phyloP scores from a whole-genome alignment of 345 rosid genomes.

The Hirschfeldia incana region DNA sequence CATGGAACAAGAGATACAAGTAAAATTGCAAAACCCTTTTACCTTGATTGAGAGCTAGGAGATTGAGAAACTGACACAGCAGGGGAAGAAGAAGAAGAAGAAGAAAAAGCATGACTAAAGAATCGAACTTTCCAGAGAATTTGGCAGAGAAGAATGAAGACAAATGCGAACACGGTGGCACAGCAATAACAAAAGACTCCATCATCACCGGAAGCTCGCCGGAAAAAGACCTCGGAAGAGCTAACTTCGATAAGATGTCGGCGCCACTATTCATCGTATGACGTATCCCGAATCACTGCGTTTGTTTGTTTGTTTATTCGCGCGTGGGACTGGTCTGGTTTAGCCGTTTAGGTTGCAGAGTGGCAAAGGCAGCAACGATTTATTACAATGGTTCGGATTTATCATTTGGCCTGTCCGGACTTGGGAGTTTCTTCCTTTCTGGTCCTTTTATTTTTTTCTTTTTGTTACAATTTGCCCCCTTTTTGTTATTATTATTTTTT shows the following conservation, averaged over 20 bases:
- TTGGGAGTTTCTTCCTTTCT: not conserved
- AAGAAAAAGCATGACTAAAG: not conserved
- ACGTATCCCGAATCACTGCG: not conserved
- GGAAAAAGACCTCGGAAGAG: constrained; percentile 26
- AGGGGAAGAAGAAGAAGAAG: not conserved
- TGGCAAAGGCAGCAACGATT: constrained; percentile 4
- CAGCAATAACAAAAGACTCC: constrained; percentile 27
- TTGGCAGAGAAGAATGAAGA: constrained; percentile 32
- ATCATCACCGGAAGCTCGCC: constrained; percentile 30
- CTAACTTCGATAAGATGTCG: constrained; percentile 11
- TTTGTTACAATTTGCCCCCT: not conserved
- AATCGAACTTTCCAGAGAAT: constrained; percentile 17
- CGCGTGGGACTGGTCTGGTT: constrained; percentile 29
- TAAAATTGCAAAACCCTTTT: constrained; percentile 1
- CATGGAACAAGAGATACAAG: not conserved
- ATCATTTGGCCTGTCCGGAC: not conserved
- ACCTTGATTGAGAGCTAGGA: constrained; percentile 34
- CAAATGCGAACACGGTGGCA: constrained; percentile 28
- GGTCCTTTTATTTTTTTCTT: not conserved
- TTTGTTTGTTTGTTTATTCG: constrained; percentile 9
- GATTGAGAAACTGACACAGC: constrained; percentile 22
- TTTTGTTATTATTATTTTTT: not conserved
- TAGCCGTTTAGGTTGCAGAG: constrained; percentile 20
- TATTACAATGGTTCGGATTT: not conserved
- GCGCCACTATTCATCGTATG: constrained; percentile 22